Evolutionary conservation across 1,284 basidiomycete genomes (phyloP), one percentile per base, ranked within the genome.

Genomic region (Agaricales sp.): DNA sequence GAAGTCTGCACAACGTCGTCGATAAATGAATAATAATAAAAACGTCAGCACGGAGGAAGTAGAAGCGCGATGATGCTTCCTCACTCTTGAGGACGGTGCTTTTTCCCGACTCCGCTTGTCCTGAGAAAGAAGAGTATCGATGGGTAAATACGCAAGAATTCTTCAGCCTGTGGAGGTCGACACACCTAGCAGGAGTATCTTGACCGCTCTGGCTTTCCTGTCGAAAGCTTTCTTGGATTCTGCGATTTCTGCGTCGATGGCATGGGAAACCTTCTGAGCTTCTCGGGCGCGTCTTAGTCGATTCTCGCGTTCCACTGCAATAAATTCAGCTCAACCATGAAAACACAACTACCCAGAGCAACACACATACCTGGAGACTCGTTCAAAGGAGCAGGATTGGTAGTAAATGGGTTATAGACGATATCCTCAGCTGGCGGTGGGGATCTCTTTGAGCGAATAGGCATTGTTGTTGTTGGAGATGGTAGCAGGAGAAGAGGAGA

Each of bases 51-150:
- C 8, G 11, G 8, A 16, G 22, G n/a, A 14, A 30, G 46, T 35
- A 45, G 11, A 48, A 20, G 25, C 46, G 39, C 16, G 23, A 20
- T 47, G 46, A 2, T 23, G 4, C 1, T 0, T 35, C 2, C 58
- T 38, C 44, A 83, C 81, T 83, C 63, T 81, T 79, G 48, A 84
- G 61, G 14, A 81, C 73, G 6, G 81, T 80, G 49, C 80, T 83
- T 70, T 73, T 48, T 8, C 20, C 14, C n/a, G 35, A 35, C 18
- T n/a, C 2, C 43, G 35, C 47, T 16, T 13, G 26, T 48, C 19
- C 30, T 23, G 30, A 12, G 50, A 49, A n/a, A 24, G 30, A 35
- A 35, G n/a, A n/a, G 30, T n/a, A 35, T 8, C 8, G 30, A 8
- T 35, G n/a, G 30, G n/a, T 8, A 35, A 35, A n/a, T 35, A 35